Conservation (phyloP, 768 basidiomycete species). For the Lactarius trivialis region DNA sequence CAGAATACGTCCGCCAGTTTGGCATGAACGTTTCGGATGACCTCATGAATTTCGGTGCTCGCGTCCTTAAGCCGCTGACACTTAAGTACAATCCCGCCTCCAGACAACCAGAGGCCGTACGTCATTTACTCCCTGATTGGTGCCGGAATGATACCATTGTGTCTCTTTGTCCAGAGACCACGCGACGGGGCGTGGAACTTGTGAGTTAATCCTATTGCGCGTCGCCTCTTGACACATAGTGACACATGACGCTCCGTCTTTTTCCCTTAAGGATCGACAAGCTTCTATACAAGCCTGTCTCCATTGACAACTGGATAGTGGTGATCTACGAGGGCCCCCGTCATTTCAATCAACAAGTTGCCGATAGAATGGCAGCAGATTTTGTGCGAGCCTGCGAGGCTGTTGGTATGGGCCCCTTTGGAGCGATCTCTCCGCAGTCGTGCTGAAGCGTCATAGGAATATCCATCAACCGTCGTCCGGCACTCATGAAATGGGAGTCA, state of each 20-base stretch:
- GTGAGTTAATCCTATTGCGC: conserved; percentile 32
- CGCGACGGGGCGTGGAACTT: conserved; percentile 74
- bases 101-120: conserved; percentile 50
- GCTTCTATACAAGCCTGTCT: conserved; percentile 50
- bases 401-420: conserved; percentile 46
- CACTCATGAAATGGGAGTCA: conserved; percentile 46
- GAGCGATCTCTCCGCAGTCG: background rate
- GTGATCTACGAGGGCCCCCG: conserved; percentile 55
- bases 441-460: conserved; percentile 45
- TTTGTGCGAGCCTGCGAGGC: conserved; percentile 42
- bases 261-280: conserved; percentile 52
- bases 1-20: conserved; percentile 60
- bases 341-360: conserved; percentile 44
- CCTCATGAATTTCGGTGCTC: conserved; percentile 51
- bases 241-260: background rate
- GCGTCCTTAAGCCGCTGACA: conserved; percentile 55
- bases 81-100: conserved; percentile 57
- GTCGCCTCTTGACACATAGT: background rate
- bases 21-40: conserved; percentile 54
- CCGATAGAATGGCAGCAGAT: conserved; percentile 47
- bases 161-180: conserved; percentile 39
- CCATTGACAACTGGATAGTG: conserved; percentile 53
- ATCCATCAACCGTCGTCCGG: conserved; percentile 37
- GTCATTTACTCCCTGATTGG: conserved; percentile 24
- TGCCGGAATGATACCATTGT: background rate